Evolutionary conservation across 1,284 basidiomycete genomes (phyloP).

Genomic region (Sporisorium exsertum): DNA sequence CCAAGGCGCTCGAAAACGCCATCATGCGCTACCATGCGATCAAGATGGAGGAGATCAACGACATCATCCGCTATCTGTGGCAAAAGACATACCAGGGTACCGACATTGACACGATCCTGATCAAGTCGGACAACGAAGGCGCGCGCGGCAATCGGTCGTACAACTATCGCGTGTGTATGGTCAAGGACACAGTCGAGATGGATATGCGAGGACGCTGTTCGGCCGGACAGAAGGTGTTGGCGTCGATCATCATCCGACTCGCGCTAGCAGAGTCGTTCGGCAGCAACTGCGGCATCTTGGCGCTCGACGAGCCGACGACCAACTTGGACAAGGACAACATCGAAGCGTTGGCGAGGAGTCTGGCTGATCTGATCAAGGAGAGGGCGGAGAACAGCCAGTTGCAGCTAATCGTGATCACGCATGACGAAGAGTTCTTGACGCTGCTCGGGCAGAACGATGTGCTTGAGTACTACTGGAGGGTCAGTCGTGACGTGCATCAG

Average conservation of each 20-base stretch:
- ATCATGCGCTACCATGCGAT: constrained; percentile 98
- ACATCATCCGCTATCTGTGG: constrained; percentile 81
- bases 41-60: constrained; percentile 99
- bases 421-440: constrained; percentile 67
- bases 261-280: constrained; percentile 97
- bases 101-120: constrained; percentile 98
- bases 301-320: constrained; percentile 97
- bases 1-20: constrained; percentile 90
- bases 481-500: constrained; percentile 57
- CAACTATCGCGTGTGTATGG: constrained; percentile 97
- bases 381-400: constrained; percentile 81
- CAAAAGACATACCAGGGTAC: constrained; percentile 98
- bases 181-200: constrained; percentile 98
- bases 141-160: constrained; percentile 77
- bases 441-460: constrained; percentile 60
- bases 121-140: constrained; percentile 91
- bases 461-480: constrained; percentile 66
- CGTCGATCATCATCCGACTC: constrained; percentile 98
- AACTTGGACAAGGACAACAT: constrained; percentile 97
- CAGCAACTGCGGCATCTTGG: constrained; percentile 96
- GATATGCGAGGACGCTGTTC: constrained; percentile 99
- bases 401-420: constrained; percentile 90
- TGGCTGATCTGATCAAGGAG: constrained; percentile 77
- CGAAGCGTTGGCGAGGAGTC: constrained; percentile 87
- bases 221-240: constrained; percentile 98